phyloP scores from a whole-genome alignment of 2,329 filamentous ascomycete genomes.

The Torrubiella hemipterigena region DNA sequence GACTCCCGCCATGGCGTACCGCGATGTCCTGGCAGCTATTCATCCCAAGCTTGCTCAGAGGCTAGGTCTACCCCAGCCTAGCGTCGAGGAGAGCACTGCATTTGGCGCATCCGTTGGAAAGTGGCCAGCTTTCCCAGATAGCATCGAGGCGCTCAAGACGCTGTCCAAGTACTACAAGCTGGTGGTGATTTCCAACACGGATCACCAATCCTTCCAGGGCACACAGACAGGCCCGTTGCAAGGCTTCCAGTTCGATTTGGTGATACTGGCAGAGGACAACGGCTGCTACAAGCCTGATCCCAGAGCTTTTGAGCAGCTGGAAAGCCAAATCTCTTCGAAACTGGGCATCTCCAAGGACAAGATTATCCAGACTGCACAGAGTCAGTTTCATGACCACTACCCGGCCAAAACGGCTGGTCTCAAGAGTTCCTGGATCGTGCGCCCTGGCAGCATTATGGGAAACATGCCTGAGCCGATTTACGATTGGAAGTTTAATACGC shows the following conservation, averaged over 20 bases:
- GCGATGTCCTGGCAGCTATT: conserved; percentile 35
- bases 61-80: conserved; percentile 17
- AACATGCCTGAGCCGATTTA: conserved; percentile 6
- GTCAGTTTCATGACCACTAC: conserved; percentile 54
- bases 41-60: conserved; percentile 31
- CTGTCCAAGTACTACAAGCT: conserved; percentile 43
- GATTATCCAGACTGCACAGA: conserved; percentile 58
- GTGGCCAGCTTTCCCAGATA: conserved; percentile 48
- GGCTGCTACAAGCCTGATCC: conserved; percentile 58
- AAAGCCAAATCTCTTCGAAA: conserved; percentile 36
- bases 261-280: conserved; percentile 60
- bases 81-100: conserved; percentile 23
- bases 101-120: conserved; percentile 39
- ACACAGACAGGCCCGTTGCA: conserved; percentile 25
- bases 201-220: conserved; percentile 23
- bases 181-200: conserved; percentile 49
- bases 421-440: conserved; percentile 52
- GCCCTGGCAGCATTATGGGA: conserved; percentile 25
- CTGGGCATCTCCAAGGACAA: conserved; percentile 39
- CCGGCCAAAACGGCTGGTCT: conserved; percentile 50
- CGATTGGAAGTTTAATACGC: conserved; percentile 44
- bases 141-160: conserved; percentile 35
- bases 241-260: conserved; percentile 42
- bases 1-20: conserved; percentile 44
- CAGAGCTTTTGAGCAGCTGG: conserved; percentile 54